Conservation (phyloP, 108 stramenopile species). For the Licmophora abbreviata region DNA sequence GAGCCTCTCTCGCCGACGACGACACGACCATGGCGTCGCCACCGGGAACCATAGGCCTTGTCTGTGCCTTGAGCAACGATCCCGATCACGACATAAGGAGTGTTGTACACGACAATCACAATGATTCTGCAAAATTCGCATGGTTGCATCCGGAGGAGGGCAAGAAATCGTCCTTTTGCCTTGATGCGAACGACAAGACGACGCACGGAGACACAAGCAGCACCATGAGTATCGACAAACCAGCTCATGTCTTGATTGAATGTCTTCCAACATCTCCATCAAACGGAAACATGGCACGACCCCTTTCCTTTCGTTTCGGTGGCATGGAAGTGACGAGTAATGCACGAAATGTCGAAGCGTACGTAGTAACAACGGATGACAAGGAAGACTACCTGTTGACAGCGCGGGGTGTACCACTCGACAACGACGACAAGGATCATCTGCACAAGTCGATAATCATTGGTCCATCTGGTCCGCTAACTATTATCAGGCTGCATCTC, state of each 20-base stretch:
- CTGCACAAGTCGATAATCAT: conserved; percentile 1
- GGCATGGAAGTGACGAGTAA: conserved; percentile 5
- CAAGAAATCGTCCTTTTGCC: conserved; percentile 5
- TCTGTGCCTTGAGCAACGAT: not conserved
- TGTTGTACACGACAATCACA: too few relatives aligned
- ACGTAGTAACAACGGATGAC: not conserved
- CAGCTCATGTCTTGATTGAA: conserved; percentile 2
- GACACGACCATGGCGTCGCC: too few relatives aligned
- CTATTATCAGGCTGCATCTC: not conserved
- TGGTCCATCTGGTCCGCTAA: conserved; percentile 1
- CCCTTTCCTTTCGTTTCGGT: conserved; percentile 4
- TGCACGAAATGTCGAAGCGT: conserved; percentile 5
- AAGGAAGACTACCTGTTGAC: conserved; percentile 5
- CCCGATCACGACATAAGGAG: not conserved
- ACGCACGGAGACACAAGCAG: not conserved
- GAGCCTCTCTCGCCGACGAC: too few relatives aligned
- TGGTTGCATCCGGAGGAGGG: conserved; percentile 4
- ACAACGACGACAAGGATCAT: not conserved
- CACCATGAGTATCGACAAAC: not conserved
- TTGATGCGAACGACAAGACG: not conserved
- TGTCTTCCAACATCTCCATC: too few relatives aligned
- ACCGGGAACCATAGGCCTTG: too few relatives aligned
- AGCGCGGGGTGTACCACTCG: not conserved
- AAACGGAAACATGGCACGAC: not conserved
- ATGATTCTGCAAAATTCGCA: not conserved